A percentile compares a stretch with the other conserved stretches of the same genome.
phyloP scores from a whole-genome alignment of 2,329 filamentous ascomycete species.

The Claviceps purpurea region DNA sequence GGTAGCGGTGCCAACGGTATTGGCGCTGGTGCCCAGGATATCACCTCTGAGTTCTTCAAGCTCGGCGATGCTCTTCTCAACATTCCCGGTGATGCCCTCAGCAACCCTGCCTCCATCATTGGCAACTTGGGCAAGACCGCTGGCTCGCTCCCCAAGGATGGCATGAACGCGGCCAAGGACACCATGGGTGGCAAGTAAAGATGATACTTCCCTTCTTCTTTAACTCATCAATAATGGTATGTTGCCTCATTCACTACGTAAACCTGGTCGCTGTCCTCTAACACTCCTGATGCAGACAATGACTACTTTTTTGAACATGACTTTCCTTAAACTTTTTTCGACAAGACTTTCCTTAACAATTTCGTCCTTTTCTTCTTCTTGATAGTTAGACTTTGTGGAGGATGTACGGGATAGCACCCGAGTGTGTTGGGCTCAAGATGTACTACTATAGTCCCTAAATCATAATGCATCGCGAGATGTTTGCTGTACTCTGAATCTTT shows the following conservation, averaged over 20 bases:
- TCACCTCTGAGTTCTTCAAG: conserved; percentile 8
- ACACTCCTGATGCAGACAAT: neutral
- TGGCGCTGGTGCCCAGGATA: conserved; percentile 1
- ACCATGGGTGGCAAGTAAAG: neutral
- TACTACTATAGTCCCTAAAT: too few species aligned
- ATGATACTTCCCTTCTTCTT: too few species aligned
- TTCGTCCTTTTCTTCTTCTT: too few species aligned
- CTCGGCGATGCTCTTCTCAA: conserved; percentile 8
- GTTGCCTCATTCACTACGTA: neutral
- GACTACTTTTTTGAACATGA: neutral
- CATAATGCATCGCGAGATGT: too few species aligned
- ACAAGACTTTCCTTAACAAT: too few species aligned
- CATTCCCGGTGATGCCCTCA: conserved; percentile 6
- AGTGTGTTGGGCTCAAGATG: too few species aligned
- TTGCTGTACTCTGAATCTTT: too few species aligned
- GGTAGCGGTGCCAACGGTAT: neutral
- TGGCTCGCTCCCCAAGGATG: neutral
- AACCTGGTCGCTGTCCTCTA: too few species aligned
- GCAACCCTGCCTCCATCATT: neutral
- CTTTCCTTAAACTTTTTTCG: too few species aligned
- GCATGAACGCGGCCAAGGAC: neutral
- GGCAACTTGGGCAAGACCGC: neutral
- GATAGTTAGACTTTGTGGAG: too few species aligned
- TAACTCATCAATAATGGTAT: neutral
- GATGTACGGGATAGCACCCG: too few species aligned